Conservation (phyloP, 768 basidiomycete genomes). For the Mycena sanguinolenta region DNA sequence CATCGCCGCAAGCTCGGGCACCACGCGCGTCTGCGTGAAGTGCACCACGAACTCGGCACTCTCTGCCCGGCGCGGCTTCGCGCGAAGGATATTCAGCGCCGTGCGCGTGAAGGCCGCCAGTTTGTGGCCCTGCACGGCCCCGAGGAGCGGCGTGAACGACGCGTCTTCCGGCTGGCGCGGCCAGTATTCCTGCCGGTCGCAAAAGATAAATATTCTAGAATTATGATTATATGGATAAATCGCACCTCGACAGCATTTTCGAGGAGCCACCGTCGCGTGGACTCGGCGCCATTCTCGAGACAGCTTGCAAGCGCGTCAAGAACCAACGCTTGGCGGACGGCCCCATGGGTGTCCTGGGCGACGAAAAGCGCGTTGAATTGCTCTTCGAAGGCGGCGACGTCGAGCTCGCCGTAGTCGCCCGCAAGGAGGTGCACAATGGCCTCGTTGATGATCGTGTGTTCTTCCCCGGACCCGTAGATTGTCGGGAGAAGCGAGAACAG, state of each 20-base stretch:
- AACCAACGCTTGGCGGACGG: slow-evolving; percentile 42
- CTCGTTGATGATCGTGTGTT: slow-evolving; percentile 48
- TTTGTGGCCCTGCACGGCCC: slow-evolving; percentile 62
- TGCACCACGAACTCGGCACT: slow-evolving; percentile 37
- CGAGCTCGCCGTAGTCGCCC: slow-evolving; percentile 32
- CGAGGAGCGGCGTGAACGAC: slow-evolving; percentile 59
- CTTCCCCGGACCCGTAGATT: slow-evolving; percentile 55
- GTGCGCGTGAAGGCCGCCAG: slow-evolving; percentile 55
- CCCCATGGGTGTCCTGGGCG: slow-evolving; percentile 22
- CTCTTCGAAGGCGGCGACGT: slow-evolving; percentile 31
- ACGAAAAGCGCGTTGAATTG: slow-evolving; percentile 33
- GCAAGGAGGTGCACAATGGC: slow-evolving; percentile 43
- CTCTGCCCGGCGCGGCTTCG: slow-evolving; percentile 30
- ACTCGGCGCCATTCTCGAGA: slow-evolving; percentile 61
- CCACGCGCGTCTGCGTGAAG: slow-evolving; percentile 55
- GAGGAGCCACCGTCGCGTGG: slow-evolving; percentile 65
- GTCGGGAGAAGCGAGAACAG: slow-evolving; percentile 65
- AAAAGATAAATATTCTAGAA: not conserved
- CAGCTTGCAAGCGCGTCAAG: slow-evolving; percentile 65
- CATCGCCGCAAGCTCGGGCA: slow-evolving; percentile 62
- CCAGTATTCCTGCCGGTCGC: slow-evolving; percentile 67
- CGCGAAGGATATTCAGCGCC: slow-evolving; percentile 47
- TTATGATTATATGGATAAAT: not conserved
- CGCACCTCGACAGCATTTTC: slow-evolving; percentile 64
- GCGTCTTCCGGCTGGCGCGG: slow-evolving; percentile 46